phyloP scores from a whole-genome alignment of 2,329 filamentous ascomycete genomes.

The Metarhizium guizhouense region DNA sequence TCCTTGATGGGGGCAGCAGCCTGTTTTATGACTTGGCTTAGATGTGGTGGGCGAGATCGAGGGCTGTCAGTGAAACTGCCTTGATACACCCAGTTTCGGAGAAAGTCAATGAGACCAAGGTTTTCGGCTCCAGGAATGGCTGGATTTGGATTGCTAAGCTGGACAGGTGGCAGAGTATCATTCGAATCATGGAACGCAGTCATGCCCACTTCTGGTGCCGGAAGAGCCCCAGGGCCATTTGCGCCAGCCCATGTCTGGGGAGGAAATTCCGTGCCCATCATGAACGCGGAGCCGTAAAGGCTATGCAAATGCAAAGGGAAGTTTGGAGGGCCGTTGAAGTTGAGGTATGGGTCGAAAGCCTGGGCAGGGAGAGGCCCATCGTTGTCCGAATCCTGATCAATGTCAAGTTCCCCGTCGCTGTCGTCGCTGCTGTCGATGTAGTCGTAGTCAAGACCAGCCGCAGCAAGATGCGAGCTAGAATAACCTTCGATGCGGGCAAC shows the following conservation, averaged over 20 bases:
- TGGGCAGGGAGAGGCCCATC: constrained; percentile 5
- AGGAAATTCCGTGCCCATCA: neutral
- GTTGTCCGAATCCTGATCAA: constrained; percentile 6
- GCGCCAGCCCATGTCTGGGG: constrained; percentile 1
- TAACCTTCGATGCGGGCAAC: neutral
- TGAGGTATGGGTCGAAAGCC: neutral
- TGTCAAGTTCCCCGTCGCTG: constrained; percentile 22
- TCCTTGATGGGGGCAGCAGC: constrained; percentile 12
- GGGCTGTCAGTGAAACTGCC: constrained; percentile 15
- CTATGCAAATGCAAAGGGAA: neutral
- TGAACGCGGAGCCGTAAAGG: neutral
- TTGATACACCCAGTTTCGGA: constrained; percentile 38
- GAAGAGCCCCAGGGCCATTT: neutral
- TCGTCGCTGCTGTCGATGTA: neutral
- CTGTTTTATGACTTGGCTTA: constrained; percentile 24
- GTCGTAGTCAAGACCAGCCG: neutral
- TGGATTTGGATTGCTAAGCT: constrained; percentile 24
- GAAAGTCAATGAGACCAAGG: constrained; percentile 38
- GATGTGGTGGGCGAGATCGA: constrained; percentile 17
- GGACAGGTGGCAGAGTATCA: constrained; percentile 10
- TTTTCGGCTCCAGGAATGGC: constrained; percentile 39
- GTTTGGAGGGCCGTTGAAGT: constrained; percentile 1
- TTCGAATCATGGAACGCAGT: neutral
- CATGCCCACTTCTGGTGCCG: constrained; percentile 2
- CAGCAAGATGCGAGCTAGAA: neutral